Base-by-base conservation (phyloP, 495 filamentous ascomycete species). In the Parathielavia hyrcaniae region DNA sequence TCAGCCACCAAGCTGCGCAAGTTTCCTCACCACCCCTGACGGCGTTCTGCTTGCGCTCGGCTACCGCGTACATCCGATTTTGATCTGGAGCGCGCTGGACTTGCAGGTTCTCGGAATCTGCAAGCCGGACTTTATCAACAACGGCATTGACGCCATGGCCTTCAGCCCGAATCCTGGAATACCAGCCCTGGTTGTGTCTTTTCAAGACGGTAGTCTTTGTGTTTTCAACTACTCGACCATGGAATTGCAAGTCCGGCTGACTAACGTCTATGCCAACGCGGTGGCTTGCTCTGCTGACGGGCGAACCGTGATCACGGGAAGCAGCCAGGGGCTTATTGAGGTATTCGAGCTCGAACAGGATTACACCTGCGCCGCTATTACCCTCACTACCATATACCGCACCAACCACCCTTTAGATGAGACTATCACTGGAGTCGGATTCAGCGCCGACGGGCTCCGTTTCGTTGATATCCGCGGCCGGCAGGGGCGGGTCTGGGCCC, bases 401-500 rank as follows among this genome's bases (percentile, higher is more conserved):
- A 64, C 55, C 49, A 67, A 52, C 14, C 26, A 59, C n/a, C 41
- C 59, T 0, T 26, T 45, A 7, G 62, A 66, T n/a, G 57, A 60
- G 8, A 34, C 57, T 0, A 64, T 72, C 19, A 58, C 57, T 23
- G 58, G 48, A 3, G 20, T 72, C 20, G 41, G 61, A 5, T 69
- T 73, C 48, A 70, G 54, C 43, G 19, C 45, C 4, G 70, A 73
- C 39, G 69, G 68, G 19, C 49, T 61, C 10, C 64, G 68, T 8
- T 62, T 72, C 30, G 34, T 71, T 16, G 68, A 73, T 47, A 49
- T 71, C 0, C 57, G 61, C 5, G 62, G 46, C 6, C 50, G 60
- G 22, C 68, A 73, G 50, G 60, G 47, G 26, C 64, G 68, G 10
- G 64, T 73, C 5, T 71, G 71, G 71, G 71, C 67, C 11, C 71